These are phyloP conservation scores for Brasenia schreberi DNA, from an alignment of 164 flowering plant species.

Conservation along the genomic window DNA sequence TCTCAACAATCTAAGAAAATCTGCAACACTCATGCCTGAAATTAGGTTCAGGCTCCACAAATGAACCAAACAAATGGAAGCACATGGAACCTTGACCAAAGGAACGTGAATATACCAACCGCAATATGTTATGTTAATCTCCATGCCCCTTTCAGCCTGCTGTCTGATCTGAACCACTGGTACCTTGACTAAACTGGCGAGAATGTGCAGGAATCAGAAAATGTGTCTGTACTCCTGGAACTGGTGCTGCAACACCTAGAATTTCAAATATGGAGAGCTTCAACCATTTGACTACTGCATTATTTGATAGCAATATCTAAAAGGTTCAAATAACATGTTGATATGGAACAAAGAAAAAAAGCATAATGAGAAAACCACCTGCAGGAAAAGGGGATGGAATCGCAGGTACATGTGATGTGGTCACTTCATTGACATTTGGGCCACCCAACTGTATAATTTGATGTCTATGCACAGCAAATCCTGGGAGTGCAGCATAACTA, in stretches of 20 bases:
- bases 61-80: no score
- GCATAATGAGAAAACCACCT: constrained; percentile 21
- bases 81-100: no score
- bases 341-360: not conserved
- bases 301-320: not conserved
- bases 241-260: constrained; percentile 55
- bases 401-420: constrained; percentile 57
- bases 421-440: constrained; percentile 47
- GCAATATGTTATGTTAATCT: constrained; percentile 29
- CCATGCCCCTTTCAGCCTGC: constrained; percentile 57
- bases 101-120: constrained; percentile 6
- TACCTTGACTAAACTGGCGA: constrained; percentile 64
- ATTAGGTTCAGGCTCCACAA: no score
- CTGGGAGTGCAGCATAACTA: constrained; percentile 53
- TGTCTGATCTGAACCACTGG: constrained; percentile 75
- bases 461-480: constrained; percentile 77
- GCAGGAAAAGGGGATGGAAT: constrained; percentile 66
- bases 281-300: not conserved
- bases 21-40: not conserved
- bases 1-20: no score
- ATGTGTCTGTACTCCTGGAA: constrained; percentile 54
- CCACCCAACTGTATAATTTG: constrained; percentile 70
- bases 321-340: not conserved
- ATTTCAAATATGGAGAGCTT: constrained; percentile 9
- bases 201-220: constrained; percentile 74